Percentiles rank a stretch among this genome's conserved stretches.
These are phyloP conservation scores for Volutella citrinella DNA, from an alignment of 2,329 filamentous ascomycete genomes.

Conservation along the genomic window DNA sequence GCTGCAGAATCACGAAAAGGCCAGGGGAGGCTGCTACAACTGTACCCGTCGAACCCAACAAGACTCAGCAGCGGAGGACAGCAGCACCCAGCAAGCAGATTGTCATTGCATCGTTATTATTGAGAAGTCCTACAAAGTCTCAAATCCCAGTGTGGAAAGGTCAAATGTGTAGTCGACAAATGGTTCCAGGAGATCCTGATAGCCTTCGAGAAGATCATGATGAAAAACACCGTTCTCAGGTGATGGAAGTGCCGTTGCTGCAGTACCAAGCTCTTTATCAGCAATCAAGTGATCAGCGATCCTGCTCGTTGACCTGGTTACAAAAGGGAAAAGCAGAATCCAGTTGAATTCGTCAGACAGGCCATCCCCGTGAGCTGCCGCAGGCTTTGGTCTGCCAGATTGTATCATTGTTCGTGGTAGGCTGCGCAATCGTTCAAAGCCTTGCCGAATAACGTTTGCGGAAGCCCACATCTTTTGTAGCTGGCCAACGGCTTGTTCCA, in stretches of 20 bases:
- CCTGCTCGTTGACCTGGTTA: slow-evolving; percentile 13
- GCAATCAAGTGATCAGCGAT: slow-evolving; percentile 16
- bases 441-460: slow-evolving; percentile 18
- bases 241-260: slow-evolving; percentile 8
- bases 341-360: slow-evolving; percentile 11
- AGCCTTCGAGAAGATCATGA: slow-evolving; percentile 13
- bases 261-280: slow-evolving; percentile 15
- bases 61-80: too few relatives aligned
- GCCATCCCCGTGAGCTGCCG: not conserved
- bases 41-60: too few relatives aligned
- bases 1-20: too few relatives aligned
- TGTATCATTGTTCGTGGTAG: slow-evolving; percentile 12
- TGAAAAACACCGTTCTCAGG: slow-evolving; percentile 17
- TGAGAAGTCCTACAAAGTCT: slow-evolving; percentile 4
- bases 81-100: too few relatives aligned
- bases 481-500: slow-evolving; percentile 16
- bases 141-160: slow-evolving; percentile 12
- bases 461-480: slow-evolving; percentile 22
- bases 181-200: slow-evolving; percentile 20
- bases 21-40: too few relatives aligned
- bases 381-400: slow-evolving; percentile 2
- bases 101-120: too few relatives aligned
- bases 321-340: slow-evolving; percentile 16
- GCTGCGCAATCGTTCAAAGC: slow-evolving; percentile 16
- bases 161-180: slow-evolving; percentile 19